These are phyloP conservation scores for Termitomyces bulborhizus DNA, from an alignment of 768 basidiomycete genomes.

Conservation along the genomic window DNA sequence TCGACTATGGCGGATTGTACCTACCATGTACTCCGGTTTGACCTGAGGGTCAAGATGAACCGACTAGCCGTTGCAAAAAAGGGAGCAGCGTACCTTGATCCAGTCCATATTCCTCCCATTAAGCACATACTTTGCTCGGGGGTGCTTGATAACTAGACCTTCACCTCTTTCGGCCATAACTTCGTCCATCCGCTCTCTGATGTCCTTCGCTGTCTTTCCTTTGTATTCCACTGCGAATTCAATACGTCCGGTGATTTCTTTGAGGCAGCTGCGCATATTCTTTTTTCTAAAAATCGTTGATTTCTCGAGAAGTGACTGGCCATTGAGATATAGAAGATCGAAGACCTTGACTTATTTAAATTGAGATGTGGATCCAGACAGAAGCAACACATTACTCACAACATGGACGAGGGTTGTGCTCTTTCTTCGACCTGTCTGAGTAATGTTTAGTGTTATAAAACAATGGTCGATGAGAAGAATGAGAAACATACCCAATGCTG, in stretches of 20 bases:
- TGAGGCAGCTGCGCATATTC: slow-evolving; percentile 64
- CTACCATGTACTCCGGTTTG: slow-evolving; percentile 83
- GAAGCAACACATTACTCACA: slow-evolving; percentile 44
- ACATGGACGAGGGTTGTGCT: slow-evolving; percentile 80
- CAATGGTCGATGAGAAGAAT: neutral
- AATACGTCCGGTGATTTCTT: slow-evolving; percentile 68
- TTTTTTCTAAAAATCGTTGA: slow-evolving; percentile 73
- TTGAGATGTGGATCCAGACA: neutral
- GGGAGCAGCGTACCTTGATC: slow-evolving; percentile 62
- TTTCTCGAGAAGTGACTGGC: slow-evolving; percentile 67
- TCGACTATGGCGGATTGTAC: slow-evolving; percentile 6
- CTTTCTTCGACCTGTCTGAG: slow-evolving; percentile 64
- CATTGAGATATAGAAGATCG: slow-evolving; percentile 87
- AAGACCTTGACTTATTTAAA: slow-evolving; percentile 81
- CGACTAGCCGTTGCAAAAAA: neutral
- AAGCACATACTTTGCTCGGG: slow-evolving; percentile 69
- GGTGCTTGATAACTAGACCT: slow-evolving; percentile 89
- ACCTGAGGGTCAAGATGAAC: slow-evolving; percentile 37
- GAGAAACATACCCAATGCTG: slow-evolving; percentile 63
- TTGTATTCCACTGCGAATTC: slow-evolving; percentile 71
- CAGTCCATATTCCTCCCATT: slow-evolving; percentile 89
- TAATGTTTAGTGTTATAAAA: neutral
- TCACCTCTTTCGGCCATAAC: slow-evolving; percentile 86
- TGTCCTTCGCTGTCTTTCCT: slow-evolving; percentile 77
- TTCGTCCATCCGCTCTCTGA: slow-evolving; percentile 73